Conservation (phyloP, 1,284 basidiomycete genomes). For the Exobasidium cylindrosporum region DNA sequence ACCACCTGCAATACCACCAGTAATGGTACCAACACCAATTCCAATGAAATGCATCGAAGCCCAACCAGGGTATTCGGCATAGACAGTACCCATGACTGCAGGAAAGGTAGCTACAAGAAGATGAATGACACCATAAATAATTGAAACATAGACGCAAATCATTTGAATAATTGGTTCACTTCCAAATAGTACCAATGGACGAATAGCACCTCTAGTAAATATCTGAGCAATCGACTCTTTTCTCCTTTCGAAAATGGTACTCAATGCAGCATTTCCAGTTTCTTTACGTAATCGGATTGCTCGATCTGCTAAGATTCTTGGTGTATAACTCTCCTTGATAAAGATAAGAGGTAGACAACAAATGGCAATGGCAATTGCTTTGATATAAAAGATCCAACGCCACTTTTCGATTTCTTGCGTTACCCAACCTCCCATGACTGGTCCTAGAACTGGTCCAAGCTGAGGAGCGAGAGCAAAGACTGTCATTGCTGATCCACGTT, state of each 20-base stretch:
- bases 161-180: conserved; percentile 9
- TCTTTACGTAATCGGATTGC: conserved; percentile 4
- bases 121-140: conserved; percentile 12
- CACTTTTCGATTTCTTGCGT: conserved; percentile 1
- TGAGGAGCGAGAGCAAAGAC: conserved; percentile 15
- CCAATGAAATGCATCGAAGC: conserved; percentile 16
- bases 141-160: neutral
- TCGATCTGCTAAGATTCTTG: conserved; percentile 5
- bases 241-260: conserved; percentile 8
- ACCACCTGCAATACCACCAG: conserved; percentile 7
- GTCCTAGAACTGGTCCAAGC: conserved; percentile 12
- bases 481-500: conserved; percentile 15
- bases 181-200: conserved; percentile 7
- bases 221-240: neutral
- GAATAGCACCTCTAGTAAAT: neutral
- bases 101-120: conserved; percentile 11
- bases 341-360: neutral
- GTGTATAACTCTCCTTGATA: conserved; percentile 11
- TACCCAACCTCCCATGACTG: conserved; percentile 13
- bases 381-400: conserved; percentile 3
- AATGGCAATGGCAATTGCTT: neutral
- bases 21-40: conserved; percentile 6
- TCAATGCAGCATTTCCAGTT: conserved; percentile 1
- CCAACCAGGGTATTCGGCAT: conserved; percentile 7
- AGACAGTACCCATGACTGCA: conserved; percentile 12